These are phyloP conservation scores for Sorghum bicolor DNA, from an alignment of 176 grass and related monocot species.

Conservation along the genomic window Sorghum_bicolor_NCBIv3 NC_012871.2:20018501-20019000, in stretches of 20 bases:
- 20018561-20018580: conserved; percentile 69
- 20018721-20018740: conserved; percentile 89
- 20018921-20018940: no score
- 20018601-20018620: conserved; percentile 41
- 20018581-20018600: conserved; percentile 37
- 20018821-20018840: no score
- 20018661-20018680: not conserved
- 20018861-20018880: not conserved
- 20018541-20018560: conserved; percentile 78
- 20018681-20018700: conserved; percentile 25
- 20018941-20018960: no score
- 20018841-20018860: not conserved
- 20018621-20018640: not conserved
- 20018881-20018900: not conserved
- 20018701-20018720: conserved; percentile 81
- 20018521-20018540: conserved; percentile 86
- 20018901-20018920: not conserved
- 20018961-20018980: no score
- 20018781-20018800: not conserved
- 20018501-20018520: conserved; percentile 23
- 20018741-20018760: conserved; percentile 81
- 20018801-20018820: no score
- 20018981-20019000: no score
- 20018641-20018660: not conserved
- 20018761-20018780: conserved; percentile 30